A percentile compares a stretch with the other conserved stretches of the same genome.
Evolutionary conservation across 2,329 filamentous ascomycete species (phyloP).

Genomic region (Chaetomium olivaceum): DNA sequence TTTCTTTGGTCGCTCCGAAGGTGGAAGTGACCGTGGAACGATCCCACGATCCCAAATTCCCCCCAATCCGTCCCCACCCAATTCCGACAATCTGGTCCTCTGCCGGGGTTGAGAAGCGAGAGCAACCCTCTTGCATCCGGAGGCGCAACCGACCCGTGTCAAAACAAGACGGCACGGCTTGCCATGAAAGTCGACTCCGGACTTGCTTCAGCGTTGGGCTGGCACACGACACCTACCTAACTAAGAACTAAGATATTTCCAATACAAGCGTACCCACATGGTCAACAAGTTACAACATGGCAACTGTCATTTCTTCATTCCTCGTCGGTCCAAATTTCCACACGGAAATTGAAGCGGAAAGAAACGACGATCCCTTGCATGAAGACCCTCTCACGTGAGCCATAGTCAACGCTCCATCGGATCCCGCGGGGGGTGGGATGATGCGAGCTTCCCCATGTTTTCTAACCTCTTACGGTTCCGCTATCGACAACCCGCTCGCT

Average conservation of each 20-base stretch:
- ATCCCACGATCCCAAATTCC: neutral
- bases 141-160: neutral
- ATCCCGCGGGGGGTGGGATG: constrained; percentile 7
- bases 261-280: neutral
- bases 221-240: neutral
- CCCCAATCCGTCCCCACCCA: neutral
- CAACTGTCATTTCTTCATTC: neutral
- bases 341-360: constrained; percentile 11
- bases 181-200: neutral
- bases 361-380: constrained; percentile 15
- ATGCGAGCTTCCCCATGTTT: constrained; percentile 10
- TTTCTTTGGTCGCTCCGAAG: neutral
- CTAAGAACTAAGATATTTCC: too few species aligned
- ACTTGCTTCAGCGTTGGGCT: neutral
- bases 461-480: constrained; percentile 8
- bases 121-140: neutral
- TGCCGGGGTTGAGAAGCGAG: constrained; percentile 1
- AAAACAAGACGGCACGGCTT: neutral
- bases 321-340: constrained; percentile 10
- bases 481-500: constrained; percentile 17
- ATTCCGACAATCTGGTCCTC: constrained; percentile 14
- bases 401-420: neutral
- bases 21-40: too few species aligned
- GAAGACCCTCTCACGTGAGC: constrained; percentile 18
- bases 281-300: neutral